Conservation (phyloP, 345 rosid genomes). For the Noccaea caerulescens region DNA sequence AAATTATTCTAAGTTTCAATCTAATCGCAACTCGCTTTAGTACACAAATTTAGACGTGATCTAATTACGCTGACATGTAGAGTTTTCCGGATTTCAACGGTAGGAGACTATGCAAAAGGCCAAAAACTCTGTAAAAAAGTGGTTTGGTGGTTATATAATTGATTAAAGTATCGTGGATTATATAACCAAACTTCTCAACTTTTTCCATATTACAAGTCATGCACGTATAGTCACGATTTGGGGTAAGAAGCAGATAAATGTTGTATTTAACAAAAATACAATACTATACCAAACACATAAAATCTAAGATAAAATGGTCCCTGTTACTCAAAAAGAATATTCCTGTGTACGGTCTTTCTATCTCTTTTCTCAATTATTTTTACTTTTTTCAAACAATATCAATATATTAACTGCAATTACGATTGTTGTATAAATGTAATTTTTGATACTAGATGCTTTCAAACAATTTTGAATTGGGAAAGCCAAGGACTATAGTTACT, state of each 20-base stretch:
- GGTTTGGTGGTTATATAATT: background rate
- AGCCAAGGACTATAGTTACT: background rate
- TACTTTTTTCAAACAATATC: background rate
- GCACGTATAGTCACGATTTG: slow-evolving; percentile 34
- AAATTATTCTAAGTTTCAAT: background rate
- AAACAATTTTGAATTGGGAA: background rate
- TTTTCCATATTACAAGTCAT: slow-evolving; percentile 6
- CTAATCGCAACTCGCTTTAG: slow-evolving; percentile 2
- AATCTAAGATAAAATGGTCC: slow-evolving; percentile 33
- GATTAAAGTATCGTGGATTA: background rate
- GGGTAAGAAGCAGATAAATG: background rate
- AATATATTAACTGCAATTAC: background rate
- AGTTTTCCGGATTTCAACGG: background rate
- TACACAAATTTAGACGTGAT: background rate
- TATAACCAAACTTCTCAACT: too few relatives aligned
- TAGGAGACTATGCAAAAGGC: background rate
- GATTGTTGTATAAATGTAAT: background rate
- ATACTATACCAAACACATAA: slow-evolving; percentile 19
- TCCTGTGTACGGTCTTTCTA: background rate
- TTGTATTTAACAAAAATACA: slow-evolving; percentile 7
- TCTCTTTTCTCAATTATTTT: background rate
- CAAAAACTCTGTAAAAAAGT: background rate
- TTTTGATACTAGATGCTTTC: background rate
- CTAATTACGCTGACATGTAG: background rate
- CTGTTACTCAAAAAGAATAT: slow-evolving; percentile 18